Percentiles rank a stretch among this genome's conserved stretches.
Evolutionary conservation across 306 rosid genomes (phyloP).

Genomic region (Quillaja saponaria): DNA sequence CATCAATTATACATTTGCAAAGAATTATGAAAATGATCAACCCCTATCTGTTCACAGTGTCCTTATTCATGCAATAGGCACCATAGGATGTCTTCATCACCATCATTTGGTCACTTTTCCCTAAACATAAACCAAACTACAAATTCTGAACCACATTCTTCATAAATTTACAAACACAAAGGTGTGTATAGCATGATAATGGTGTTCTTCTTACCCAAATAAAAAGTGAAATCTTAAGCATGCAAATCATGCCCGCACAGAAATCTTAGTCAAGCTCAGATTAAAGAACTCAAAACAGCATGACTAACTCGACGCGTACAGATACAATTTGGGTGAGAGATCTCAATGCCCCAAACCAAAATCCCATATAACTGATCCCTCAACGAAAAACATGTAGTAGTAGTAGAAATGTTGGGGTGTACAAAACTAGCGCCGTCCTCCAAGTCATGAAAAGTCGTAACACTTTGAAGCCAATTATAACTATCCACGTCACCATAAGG

Average conservation of each 20-base stretch:
- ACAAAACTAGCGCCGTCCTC: slow-evolving; percentile 33
- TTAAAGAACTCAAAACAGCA: slow-evolving; percentile 34
- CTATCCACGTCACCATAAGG: slow-evolving; percentile 21
- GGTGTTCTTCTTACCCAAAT: too few species aligned
- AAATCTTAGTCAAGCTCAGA: slow-evolving; percentile 20
- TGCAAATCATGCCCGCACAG: slow-evolving; percentile 21
- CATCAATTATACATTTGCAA: too few species aligned
- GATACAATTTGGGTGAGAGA: slow-evolving; percentile 2
- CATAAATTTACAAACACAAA: slow-evolving; percentile 12
- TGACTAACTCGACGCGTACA: slow-evolving; percentile 48
- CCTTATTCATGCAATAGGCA: too few species aligned
- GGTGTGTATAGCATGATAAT: too few species aligned
- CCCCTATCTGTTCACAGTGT: too few species aligned
- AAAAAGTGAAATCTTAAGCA: slow-evolving; percentile 4
- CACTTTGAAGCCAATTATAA: slow-evolving; percentile 5
- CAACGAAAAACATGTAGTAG: background rate
- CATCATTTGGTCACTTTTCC: slow-evolving; percentile 12
- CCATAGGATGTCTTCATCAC: background rate
- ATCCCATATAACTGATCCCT: background rate
- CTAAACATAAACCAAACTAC: slow-evolving; percentile 14
- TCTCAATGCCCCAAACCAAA: background rate
- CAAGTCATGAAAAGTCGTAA: background rate
- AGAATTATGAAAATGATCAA: too few species aligned
- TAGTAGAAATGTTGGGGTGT: background rate
- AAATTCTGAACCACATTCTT: slow-evolving; percentile 11